Evolutionary conservation across 2,329 filamentous ascomycete genomes (phyloP).

Genomic region (Colletotrichum sojae): DNA sequence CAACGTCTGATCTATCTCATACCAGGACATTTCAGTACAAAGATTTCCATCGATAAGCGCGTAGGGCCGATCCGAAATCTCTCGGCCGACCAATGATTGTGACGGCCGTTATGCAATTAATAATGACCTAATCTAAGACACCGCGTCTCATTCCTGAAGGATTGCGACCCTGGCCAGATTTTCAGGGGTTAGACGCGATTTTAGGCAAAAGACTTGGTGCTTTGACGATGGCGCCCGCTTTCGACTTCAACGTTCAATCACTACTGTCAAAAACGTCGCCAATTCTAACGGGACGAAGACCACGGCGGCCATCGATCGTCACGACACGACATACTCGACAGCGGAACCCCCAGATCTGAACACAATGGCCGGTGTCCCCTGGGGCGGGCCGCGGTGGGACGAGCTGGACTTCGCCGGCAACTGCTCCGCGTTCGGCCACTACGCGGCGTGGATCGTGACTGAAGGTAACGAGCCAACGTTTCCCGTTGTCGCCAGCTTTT

Average conservation of each 20-base stretch:
- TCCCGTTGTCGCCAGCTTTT: conserved; percentile 26
- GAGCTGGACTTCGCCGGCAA: conserved; percentile 16
- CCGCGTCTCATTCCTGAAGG: not conserved
- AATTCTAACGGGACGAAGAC: not conserved
- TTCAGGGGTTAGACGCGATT: conserved; percentile 7
- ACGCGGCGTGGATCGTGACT: conserved; percentile 32
- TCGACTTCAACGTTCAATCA: not conserved
- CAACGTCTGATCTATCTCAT: too few species aligned
- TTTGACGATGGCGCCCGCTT: not conserved
- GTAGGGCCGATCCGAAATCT: too few species aligned
- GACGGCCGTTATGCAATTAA: too few species aligned
- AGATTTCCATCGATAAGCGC: too few species aligned
- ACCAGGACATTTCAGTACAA: too few species aligned
- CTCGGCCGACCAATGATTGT: too few species aligned
- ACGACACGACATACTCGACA: not conserved
- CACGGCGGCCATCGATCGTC: not conserved
- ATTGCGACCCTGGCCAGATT: not conserved
- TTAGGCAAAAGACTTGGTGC: not conserved
- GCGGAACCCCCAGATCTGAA: not conserved
- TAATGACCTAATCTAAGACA: too few species aligned
- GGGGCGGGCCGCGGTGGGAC: conserved; percentile 14
- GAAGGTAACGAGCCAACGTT: conserved; percentile 18
- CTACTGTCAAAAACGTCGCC: too few species aligned
- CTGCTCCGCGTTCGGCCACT: conserved; percentile 26
- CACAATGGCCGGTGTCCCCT: conserved; percentile 16